A percentile compares a stretch with the other conserved stretches of the same genome.
Evolutionary conservation across 176 grass and related monocot genomes (phyloP).

Genomic region (barley (Hordeum vulgare)): MorexV3_pseudomolecules_assembly NC_058522.1:566924913-566925412

Average conservation of each 20-base stretch:
- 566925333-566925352: no score
- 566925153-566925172: constrained; percentile 82
- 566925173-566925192: constrained; percentile 96
- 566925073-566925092: constrained; percentile 81
- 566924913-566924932: constrained; percentile 86
- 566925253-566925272: background rate
- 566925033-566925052: constrained; percentile 49
- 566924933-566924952: constrained; percentile 23
- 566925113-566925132: constrained; percentile 89
- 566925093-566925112: constrained; percentile 93
- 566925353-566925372: no score
- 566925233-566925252: constrained; percentile 19
- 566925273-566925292: no score
- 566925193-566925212: constrained; percentile 74
- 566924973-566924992: background rate
- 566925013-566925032: background rate
- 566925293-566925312: no score
- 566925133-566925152: constrained; percentile 59
- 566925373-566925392: no score
- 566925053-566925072: constrained; percentile 89
- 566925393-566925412: background rate
- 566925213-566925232: constrained; percentile 84
- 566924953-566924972: background rate
- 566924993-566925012: background rate
- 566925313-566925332: no score